Base-by-base conservation (phyloP, 768 basidiomycete genomes). In the Punctularia strigosozonata region DNA sequence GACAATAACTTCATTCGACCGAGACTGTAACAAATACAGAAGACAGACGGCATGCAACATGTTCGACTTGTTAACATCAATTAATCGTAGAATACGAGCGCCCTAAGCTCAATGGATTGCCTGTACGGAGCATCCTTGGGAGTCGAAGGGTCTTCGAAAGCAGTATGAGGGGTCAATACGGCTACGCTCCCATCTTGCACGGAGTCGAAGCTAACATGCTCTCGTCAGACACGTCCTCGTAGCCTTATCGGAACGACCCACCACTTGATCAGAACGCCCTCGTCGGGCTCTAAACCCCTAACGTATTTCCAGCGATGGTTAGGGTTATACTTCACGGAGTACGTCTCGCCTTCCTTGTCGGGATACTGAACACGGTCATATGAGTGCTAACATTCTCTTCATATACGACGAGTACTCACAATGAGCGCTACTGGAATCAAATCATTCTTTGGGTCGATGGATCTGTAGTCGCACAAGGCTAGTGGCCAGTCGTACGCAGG, bases 61-160 rank as follows among this genome's bases (percentile, higher is more conserved):
- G n/a, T n/a, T n/a, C n/a, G n/a, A n/a, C n/a, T n/a, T n/a, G n/a
- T n/a, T n/a, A n/a, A n/a, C n/a, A n/a, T n/a, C n/a, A n/a, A n/a
- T n/a, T n/a, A n/a, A n/a, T 75, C 69, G 47, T 78, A 75, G 49
- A 77, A 80, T n/a, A 78, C 75, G 25, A 80, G 62, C 6, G 75
- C 68, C 21, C 76, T 55, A 18, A 80, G 46, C 54, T 80, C 77
- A 36, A 79, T 77, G 0, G 75, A 77, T 51, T 78, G 66, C 33
- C 76, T 57, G 4, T 58, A 51, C 4, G 68, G 69, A 0, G 71
- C 60, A 32, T 60, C 71, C 25, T 58, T 50, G 1, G 74, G 75
- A 3, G 71, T 75, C 1, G 59, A 57, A 2, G 70, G 66, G 42
- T 80, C 76, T 22, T 60, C 42, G 53, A 80, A 80, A 3, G 64